Base-by-base conservation (phyloP, 2,329 filamentous ascomycete species). In the Pestalotiopsis sp. region DNA sequence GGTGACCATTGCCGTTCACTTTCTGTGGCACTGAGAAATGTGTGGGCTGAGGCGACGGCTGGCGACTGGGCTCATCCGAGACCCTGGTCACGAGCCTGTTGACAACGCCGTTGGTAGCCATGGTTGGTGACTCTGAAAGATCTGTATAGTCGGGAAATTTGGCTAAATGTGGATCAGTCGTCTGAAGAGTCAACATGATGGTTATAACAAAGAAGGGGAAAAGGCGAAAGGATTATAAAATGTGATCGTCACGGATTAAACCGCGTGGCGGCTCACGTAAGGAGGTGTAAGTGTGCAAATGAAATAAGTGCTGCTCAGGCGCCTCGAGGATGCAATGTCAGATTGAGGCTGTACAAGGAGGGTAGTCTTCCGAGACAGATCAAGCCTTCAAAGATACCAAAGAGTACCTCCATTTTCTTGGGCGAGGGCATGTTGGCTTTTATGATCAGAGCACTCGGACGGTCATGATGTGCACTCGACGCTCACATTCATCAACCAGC, bases 21-120 rank as follows among this genome's bases (percentile, higher is more conserved):
- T 79, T 83, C 75, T 88, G 85, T 14, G 92, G 91, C 25, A 95
- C 86, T 74, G 88, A 92, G 80, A 97, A 86, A 80, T 97, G 93
- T 69, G 93, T 95, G 31, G 95, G 94, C 78, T 97, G 93, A 27
- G 94, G 94, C 67, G 95, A 97, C 27, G 95, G 93, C 71, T 92
- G 88, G 68, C 93, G 90, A 76, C 81, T 84, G 49, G 75, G 74
- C n/a, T 81, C 74, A 63, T 84, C 80, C 75, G 83, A 82, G 67
- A 85, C 70, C 69, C 81, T 78, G 69, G 78, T 79, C 73, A 86
- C 69, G 72, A 80, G 72, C 78, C 84, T 84, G 72, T 82, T 80
- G 67, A 78, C 78, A 70, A 78, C 75, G 71, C 74, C 74, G 69
- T 74, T 74, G 39, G 76, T 73, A 74, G 78, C 73, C 78, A 81